Evolutionary conservation across 1,284 basidiomycete species (phyloP).

Genomic region (Thecaphora frezii): DNA sequence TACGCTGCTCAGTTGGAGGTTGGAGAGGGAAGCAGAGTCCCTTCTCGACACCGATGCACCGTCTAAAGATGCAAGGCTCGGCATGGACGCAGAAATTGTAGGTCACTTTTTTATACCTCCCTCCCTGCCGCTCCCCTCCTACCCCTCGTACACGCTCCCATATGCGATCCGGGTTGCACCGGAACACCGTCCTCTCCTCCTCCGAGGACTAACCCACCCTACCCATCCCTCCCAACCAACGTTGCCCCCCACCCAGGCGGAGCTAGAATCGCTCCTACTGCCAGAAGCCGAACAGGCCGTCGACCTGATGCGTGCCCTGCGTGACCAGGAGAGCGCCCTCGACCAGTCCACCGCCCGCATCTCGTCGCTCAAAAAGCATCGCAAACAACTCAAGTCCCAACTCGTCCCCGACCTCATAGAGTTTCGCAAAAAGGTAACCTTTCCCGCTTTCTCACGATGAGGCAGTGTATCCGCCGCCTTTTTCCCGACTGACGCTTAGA

Average conservation of each 20-base stretch:
- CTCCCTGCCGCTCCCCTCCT: neutral
- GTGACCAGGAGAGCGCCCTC: conserved; percentile 16
- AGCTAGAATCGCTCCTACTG: conserved; percentile 26
- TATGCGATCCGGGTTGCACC: no score
- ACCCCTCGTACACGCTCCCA: no score
- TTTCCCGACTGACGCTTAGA: no score
- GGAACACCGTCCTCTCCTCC: neutral
- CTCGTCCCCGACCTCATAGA: conserved; percentile 5
- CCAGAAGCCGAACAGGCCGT: conserved; percentile 39
- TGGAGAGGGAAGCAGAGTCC: conserved; percentile 21
- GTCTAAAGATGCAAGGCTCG: conserved; percentile 6
- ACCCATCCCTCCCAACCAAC: no score
- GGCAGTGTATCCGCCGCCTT: no score
- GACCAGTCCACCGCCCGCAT: conserved; percentile 8
- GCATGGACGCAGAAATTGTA: conserved; percentile 30
- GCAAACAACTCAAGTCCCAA: conserved; percentile 12
- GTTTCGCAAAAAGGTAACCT: neutral
- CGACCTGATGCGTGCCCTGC: conserved; percentile 19
- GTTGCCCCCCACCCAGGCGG: conserved; percentile 1
- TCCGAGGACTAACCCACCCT: neutral
- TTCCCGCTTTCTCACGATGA: no score
- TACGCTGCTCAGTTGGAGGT: conserved; percentile 27
- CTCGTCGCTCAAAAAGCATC: conserved; percentile 14
- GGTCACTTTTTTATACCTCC: conserved; percentile 1
- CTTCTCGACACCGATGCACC: conserved; percentile 10